Base-by-base conservation (phyloP, 495 filamentous ascomycete genomes). In the Immersiella caudata region DNA sequence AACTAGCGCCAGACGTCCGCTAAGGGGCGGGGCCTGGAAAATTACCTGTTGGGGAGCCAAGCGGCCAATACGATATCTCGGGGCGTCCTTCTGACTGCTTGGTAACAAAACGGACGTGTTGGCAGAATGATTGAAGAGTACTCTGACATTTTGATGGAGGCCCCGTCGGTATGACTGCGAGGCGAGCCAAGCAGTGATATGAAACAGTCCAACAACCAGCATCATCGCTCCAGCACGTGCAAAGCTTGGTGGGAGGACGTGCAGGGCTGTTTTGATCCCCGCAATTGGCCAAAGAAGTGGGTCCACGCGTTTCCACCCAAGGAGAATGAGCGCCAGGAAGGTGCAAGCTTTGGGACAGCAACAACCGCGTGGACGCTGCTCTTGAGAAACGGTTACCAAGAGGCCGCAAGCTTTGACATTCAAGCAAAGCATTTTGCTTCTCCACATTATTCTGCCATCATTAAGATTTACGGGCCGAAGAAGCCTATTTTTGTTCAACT, bases 1-100 rank as follows among this genome's bases (percentile, higher is more conserved):
- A 25, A 25, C 63, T 65, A 65, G 63, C 63, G 63, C 29, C 63
- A 18, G 35, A 18, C 29, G 25, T 60, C 26, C 20, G 25, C 57
- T 35, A 26, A 18, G 57, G 16, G 57, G 57, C 57, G 27, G 50
- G 26, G 49, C 21, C 20, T 27, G 6, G 20, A 22, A 59, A 59
- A 59, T 59, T 59, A 55, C 52, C 40, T 46, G 40, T 18, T 46
- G 40, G 16, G 40, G 40, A 46, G 40, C 16, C 60, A 51, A 25
- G 60, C 7, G 60, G 22, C 35, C n/a, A 12, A 46, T 46, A 46
- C 40, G 40, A 46, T 36, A 46, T 46, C 40, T 46, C 2, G 40
- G 16, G 6, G 40, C 40, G 40, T 2, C 2, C 40, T 46, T 18
- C 40, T 12, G 40, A 2, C 40, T 14, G 40, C 40, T 46, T 18